Conservation (phyloP, 2,329 filamentous ascomycete genomes). For the Fusarium verrucosum region DNA sequence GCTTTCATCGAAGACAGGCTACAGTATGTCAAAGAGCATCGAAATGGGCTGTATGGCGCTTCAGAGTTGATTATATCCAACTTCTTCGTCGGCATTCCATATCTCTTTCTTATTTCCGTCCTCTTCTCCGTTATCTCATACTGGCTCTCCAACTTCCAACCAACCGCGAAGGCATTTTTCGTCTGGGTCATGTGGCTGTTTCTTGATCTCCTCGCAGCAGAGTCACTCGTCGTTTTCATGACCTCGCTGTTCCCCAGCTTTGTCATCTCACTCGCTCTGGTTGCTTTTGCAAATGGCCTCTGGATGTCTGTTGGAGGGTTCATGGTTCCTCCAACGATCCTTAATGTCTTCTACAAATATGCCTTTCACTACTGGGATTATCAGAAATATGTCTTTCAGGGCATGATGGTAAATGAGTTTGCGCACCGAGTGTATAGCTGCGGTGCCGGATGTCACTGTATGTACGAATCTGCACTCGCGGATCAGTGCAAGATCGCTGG, state of each 20-base stretch:
- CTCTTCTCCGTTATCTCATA: conserved; percentile 81
- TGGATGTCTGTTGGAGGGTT: conserved; percentile 92
- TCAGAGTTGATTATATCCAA: conserved; percentile 79
- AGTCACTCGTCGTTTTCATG: conserved; percentile 82
- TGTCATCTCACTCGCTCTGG: conserved; percentile 79
- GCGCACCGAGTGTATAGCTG: conserved; percentile 65
- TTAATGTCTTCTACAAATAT: conserved; percentile 88
- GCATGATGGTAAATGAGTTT: conserved; percentile 95
- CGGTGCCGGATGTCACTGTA: conserved; percentile 67
- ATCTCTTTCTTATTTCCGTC: conserved; percentile 79
- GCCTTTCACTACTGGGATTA: conserved; percentile 92
- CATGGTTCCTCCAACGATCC: conserved; percentile 74
- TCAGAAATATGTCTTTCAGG: conserved; percentile 85
- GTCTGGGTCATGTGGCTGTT: conserved; percentile 86
- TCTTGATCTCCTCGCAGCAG: conserved; percentile 82
- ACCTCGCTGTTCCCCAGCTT: conserved; percentile 79
- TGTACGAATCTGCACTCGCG: conserved; percentile 68
- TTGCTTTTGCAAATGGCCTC: conserved; percentile 86
- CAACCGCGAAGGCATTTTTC: conserved; percentile 73
- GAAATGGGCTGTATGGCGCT: conserved; percentile 82
- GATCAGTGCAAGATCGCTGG: conserved; percentile 74
- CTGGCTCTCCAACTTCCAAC: conserved; percentile 81
- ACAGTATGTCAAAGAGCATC: conserved; percentile 68
- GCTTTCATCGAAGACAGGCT: conserved; percentile 72
- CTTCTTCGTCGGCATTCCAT: conserved; percentile 83